Conservation (phyloP, 768 basidiomycete species). For the Amanita inopinata region DNA sequence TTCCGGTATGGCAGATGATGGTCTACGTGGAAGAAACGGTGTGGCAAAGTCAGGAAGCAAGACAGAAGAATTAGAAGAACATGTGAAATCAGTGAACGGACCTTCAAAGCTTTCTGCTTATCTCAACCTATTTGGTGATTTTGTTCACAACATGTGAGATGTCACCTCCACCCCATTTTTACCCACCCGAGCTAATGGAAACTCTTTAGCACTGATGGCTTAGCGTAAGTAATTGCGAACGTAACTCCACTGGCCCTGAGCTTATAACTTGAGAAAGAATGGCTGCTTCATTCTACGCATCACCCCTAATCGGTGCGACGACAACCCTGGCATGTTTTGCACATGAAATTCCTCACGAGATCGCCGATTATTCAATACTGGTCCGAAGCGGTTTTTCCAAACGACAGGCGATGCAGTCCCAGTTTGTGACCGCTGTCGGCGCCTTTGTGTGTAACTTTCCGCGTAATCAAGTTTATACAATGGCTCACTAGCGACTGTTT, state of each 20-base stretch:
- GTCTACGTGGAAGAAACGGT: conserved; percentile 37
- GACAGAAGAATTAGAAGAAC: conserved; percentile 14
- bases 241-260: conserved; percentile 2
- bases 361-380: conserved; percentile 94
- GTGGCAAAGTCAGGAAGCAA: conserved; percentile 20
- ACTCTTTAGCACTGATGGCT: conserved; percentile 70
- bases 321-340: conserved; percentile 94
- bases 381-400: conserved; percentile 88
- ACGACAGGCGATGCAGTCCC: conserved; percentile 85
- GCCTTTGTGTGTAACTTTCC: conserved; percentile 64
- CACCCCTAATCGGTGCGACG: conserved; percentile 85
- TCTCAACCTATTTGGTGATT: conserved; percentile 87
- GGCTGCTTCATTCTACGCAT: conserved; percentile 97
- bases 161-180: too few relatives aligned
- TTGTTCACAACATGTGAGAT: conserved; percentile 82
- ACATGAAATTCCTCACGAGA: conserved; percentile 93
- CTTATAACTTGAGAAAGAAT: conserved; percentile 38
- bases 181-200: not conserved
- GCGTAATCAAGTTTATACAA: not conserved
- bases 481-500: not conserved
- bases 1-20: conserved; percentile 40
- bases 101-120: conserved; percentile 85
- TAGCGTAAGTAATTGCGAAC: conserved; percentile 49
- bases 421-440: conserved; percentile 85
- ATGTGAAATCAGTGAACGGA: conserved; percentile 28